phyloP scores from a whole-genome alignment of 2,329 filamentous ascomycete species.

The Beauveria bassiana region DNA sequence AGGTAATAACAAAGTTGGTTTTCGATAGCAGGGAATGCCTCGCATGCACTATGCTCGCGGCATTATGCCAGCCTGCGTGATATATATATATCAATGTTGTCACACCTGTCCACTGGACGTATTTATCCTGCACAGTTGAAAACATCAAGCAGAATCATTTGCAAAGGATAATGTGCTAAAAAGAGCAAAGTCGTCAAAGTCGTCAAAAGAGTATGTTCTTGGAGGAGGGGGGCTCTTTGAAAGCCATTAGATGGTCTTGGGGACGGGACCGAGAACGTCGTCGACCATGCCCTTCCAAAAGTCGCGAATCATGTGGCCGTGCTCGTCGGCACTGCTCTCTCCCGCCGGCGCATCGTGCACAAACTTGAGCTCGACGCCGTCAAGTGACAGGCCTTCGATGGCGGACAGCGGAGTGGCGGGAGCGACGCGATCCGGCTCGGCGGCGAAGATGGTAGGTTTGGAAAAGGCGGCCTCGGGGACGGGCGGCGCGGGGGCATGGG shows the following conservation, averaged over 20 bases:
- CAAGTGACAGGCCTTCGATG: slow-evolving; percentile 50
- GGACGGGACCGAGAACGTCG: slow-evolving; percentile 28
- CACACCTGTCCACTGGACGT: neutral
- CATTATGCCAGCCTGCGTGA: slow-evolving; percentile 1
- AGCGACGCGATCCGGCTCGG: slow-evolving; percentile 45
- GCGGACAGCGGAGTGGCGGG: slow-evolving; percentile 45
- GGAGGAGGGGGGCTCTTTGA: too few relatives aligned
- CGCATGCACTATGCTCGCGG: slow-evolving; percentile 9
- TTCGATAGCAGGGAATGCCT: slow-evolving; percentile 3
- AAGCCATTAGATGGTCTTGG: slow-evolving; percentile 2
- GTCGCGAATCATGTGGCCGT: slow-evolving; percentile 42
- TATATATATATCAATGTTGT: neutral
- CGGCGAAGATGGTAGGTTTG: slow-evolving; percentile 43
- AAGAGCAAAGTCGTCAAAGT: slow-evolving; percentile 6
- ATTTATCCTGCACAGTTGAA: neutral
- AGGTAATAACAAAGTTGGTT: neutral
- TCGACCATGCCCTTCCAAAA: slow-evolving; percentile 52
- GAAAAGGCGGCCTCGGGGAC: slow-evolving; percentile 31
- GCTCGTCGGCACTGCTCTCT: slow-evolving; percentile 19
- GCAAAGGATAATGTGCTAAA: neutral
- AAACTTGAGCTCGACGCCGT: slow-evolving; percentile 49
- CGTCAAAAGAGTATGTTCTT: neutral
- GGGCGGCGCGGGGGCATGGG: slow-evolving; percentile 34
- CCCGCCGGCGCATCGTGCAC: slow-evolving; percentile 29
- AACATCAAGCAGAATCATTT: neutral